phyloP scores from a whole-genome alignment of 306 rosid genomes.

The Aeschynomene evenia region DNA sequence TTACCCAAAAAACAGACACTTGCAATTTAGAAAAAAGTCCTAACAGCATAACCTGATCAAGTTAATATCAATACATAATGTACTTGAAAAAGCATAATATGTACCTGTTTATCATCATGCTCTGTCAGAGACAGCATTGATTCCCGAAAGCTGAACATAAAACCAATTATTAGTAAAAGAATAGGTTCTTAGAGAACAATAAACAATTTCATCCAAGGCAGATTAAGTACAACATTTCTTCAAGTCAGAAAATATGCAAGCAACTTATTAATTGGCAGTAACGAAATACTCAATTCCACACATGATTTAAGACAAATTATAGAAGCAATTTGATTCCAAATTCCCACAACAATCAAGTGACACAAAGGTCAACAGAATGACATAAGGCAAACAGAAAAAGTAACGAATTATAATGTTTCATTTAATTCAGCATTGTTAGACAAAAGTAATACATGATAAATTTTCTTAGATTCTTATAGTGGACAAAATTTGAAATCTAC shows the following conservation, averaged over 20 bases:
- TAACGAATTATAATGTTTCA: conserved; percentile 4
- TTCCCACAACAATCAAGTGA: background rate
- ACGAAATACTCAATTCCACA: conserved; percentile 8
- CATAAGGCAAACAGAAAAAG: background rate
- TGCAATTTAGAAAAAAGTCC: background rate
- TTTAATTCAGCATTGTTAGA: background rate
- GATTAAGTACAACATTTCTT: background rate
- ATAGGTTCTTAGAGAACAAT: background rate
- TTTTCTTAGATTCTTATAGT: background rate
- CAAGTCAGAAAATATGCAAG: background rate
- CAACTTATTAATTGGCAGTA: conserved; percentile 11
- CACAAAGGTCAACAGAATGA: background rate
- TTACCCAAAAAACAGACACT: conserved; percentile 18
- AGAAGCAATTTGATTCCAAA: background rate
- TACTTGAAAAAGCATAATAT: background rate
- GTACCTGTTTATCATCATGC: conserved; percentile 96
- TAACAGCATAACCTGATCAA: background rate
- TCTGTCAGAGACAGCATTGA: conserved; percentile 92
- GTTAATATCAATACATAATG: conserved; percentile 4
- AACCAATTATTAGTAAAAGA: conserved; percentile 37
- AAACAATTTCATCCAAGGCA: conserved; percentile 20
- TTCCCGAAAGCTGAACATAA: conserved; percentile 75
- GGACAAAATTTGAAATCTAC: conserved; percentile 21
- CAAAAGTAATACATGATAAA: conserved; percentile 9
- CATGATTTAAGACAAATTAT: conserved; percentile 11